These are phyloP conservation scores for Ceratobasidium sp. DNA, from an alignment of 1,284 basidiomycete species.

Conservation along the genomic window DNA sequence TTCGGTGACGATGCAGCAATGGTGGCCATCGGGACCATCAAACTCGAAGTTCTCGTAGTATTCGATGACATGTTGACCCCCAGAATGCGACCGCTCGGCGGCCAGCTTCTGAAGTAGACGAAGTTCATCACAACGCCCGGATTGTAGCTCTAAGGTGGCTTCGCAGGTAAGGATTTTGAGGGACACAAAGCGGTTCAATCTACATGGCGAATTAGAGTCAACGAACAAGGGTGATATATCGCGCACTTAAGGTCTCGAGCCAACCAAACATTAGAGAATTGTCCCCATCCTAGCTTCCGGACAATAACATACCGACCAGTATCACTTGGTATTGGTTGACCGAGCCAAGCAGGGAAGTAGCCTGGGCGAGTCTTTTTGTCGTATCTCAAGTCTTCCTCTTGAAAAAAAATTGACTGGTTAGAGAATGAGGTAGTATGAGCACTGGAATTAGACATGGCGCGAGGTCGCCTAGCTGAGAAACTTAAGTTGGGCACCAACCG, in stretches of 20 bases:
- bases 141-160: background rate
- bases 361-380: background rate
- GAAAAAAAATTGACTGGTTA: background rate
- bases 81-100: background rate
- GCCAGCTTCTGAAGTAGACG: background rate
- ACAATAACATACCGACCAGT: constrained; percentile 88
- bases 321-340: background rate
- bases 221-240: background rate
- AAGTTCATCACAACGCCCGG: constrained; percentile 3
- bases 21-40: constrained; percentile 55
- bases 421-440: background rate
- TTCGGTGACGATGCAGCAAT: constrained; percentile 67
- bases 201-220: background rate
- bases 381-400: constrained; percentile 5
- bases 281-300: constrained; percentile 93
- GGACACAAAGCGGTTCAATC: constrained; percentile 3
- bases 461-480: background rate
- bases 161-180: constrained; percentile 24
- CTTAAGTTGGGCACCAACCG: no score
- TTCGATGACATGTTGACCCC: constrained; percentile 4
- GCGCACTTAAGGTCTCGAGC: constrained; percentile 81
- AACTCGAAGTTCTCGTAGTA: constrained; percentile 13
- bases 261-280: constrained; percentile 96
- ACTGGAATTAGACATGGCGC: constrained; percentile 3
- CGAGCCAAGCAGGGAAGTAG: constrained; percentile 23